Percentiles rank a stretch among this genome's conserved stretches.
These are phyloP conservation scores for Pseudozyma tsukubaensis DNA, from an alignment of 1,284 basidiomycete genomes.

Conservation along the genomic window DNA sequence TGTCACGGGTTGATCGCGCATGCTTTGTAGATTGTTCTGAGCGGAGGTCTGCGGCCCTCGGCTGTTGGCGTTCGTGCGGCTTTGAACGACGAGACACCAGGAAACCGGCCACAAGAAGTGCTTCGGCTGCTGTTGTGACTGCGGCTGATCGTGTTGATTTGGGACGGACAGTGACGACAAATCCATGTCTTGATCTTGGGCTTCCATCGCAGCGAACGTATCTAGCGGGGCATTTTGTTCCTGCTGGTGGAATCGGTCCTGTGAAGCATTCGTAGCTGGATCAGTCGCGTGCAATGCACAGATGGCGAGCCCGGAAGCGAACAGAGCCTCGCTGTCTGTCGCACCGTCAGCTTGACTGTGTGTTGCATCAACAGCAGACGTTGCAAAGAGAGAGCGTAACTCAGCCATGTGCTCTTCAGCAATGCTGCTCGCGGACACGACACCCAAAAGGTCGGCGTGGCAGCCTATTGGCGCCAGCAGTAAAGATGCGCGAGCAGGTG, in stretches of 20 bases:
- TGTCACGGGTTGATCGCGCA: constrained; percentile 28
- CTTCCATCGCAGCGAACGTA: neutral
- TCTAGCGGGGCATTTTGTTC: neutral
- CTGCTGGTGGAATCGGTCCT: neutral
- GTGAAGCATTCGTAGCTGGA: neutral
- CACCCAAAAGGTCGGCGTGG: constrained; percentile 11
- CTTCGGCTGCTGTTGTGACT: neutral
- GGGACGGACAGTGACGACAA: neutral
- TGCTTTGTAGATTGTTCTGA: constrained; percentile 17
- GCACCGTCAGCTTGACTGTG: neutral
- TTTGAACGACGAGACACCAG: constrained; percentile 26
- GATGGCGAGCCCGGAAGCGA: constrained; percentile 30
- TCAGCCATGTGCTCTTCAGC: constrained; percentile 22
- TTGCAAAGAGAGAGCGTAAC: constrained; percentile 8
- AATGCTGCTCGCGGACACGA: constrained; percentile 4
- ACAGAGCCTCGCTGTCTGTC: neutral
- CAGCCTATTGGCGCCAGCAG: constrained; percentile 22
- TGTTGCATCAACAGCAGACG: neutral
- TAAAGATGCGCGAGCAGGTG: constrained; percentile 1
- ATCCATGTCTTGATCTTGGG: constrained; percentile 4
- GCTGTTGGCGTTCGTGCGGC: neutral
- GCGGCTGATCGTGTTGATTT: neutral
- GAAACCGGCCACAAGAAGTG: constrained; percentile 33
- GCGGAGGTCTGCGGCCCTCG: neutral
- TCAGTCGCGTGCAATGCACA: constrained; percentile 7